phyloP scores from a whole-genome alignment of 345 rosid species.

The Ailanthus altissimus region DNA sequence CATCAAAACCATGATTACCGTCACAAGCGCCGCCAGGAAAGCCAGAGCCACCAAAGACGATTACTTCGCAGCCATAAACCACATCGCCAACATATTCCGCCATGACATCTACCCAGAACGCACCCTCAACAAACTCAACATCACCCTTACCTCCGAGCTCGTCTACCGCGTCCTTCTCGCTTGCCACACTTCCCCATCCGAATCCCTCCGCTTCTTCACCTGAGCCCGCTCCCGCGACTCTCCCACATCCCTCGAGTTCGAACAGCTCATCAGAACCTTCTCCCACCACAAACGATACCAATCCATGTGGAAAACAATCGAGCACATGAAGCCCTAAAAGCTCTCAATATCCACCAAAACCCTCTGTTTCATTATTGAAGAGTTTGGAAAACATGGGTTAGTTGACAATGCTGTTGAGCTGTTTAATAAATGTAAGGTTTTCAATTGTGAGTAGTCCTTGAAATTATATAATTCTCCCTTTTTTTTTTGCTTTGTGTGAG shows the following conservation, averaged over 20 bases:
- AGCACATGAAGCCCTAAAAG: conserved; percentile 55
- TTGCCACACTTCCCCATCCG: conserved; percentile 58
- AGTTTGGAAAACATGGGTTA: conserved; percentile 73
- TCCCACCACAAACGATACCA: conserved; percentile 57
- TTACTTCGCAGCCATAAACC: conserved; percentile 77
- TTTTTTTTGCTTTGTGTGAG: conserved; percentile 79
- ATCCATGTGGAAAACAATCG: conserved; percentile 82
- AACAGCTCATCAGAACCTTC: conserved; percentile 68
- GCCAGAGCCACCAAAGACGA: conserved; percentile 55
- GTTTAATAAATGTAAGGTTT: conserved; percentile 56
- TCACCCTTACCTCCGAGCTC: conserved; percentile 68
- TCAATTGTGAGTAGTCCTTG: conserved; percentile 55
- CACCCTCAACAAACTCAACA: conserved; percentile 47
- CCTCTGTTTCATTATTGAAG: conserved; percentile 67
- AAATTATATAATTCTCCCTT: conserved; percentile 61
- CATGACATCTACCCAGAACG: conserved; percentile 84
- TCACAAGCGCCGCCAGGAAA: background rate
- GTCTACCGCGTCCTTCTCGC: conserved; percentile 86
- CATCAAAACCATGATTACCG: conserved; percentile 19
- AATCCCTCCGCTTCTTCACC: conserved; percentile 83
- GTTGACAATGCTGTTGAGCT: conserved; percentile 82
- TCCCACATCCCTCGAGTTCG: conserved; percentile 71
- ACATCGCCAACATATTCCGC: conserved; percentile 74
- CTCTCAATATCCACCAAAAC: conserved; percentile 60
- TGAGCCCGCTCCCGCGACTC: conserved; percentile 68